Conservation (phyloP, 2,329 filamentous ascomycete genomes). For the Colletotrichum simmondsii region DNA sequence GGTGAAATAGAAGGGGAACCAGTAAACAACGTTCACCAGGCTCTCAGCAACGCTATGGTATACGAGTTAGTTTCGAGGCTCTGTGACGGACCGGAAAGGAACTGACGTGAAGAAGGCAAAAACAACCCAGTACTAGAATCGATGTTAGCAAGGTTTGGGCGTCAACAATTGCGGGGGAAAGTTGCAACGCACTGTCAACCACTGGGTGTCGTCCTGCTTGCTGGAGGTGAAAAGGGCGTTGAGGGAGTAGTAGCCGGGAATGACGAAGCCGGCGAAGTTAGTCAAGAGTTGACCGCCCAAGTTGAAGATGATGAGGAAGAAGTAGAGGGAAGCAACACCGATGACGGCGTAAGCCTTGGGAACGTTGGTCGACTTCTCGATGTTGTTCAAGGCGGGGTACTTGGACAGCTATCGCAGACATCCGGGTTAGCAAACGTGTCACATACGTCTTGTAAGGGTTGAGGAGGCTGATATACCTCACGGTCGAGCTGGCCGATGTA, state of each 20-base stretch:
- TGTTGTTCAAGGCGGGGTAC: conserved; percentile 84
- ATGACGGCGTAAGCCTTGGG: conserved; percentile 89
- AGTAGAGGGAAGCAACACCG: conserved; percentile 81
- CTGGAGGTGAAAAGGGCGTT: conserved; percentile 77
- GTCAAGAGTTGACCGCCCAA: conserved; percentile 88
- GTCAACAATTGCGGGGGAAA: conserved; percentile 13
- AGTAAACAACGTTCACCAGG: conserved; percentile 86
- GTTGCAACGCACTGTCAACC: conserved; percentile 71
- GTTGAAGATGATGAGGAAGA: conserved; percentile 94
- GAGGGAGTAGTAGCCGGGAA: conserved; percentile 88
- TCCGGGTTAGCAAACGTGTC: conserved; percentile 4
- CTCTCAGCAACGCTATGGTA: conserved; percentile 76
- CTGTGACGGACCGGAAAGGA: conserved; percentile 17
- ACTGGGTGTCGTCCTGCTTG: conserved; percentile 86
- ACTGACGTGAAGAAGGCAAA: conserved; percentile 81
- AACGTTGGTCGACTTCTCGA: conserved; percentile 84
- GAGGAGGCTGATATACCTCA: conserved; percentile 65
- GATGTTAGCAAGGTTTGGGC: conserved; percentile 21
- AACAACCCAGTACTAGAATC: conserved; percentile 82
- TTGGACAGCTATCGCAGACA: conserved; percentile 75
- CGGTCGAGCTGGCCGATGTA: conserved; percentile 84
- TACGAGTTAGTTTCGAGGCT: conserved; percentile 16
- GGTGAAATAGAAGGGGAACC: conserved; percentile 99
- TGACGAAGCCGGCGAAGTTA: conserved; percentile 85
- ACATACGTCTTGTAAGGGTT: background rate